Evolutionary conservation across 2,329 filamentous ascomycete genomes (phyloP), one percentile per base, ranked within the genome.

Genomic region (Chrysosporium keratinophilum): DNA sequence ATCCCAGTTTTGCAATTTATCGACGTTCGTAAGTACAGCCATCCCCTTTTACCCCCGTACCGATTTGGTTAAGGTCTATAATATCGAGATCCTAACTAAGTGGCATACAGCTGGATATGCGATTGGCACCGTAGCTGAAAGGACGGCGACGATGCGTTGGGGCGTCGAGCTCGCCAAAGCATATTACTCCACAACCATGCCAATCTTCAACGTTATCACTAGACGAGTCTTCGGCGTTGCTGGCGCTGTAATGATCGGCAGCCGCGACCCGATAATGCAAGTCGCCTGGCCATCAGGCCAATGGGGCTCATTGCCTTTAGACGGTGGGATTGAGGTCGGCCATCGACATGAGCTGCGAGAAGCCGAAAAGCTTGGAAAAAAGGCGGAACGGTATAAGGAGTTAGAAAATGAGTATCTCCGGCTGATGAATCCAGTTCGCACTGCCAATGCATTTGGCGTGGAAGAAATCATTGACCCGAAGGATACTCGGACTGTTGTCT

Each of bases 381-480:
- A 77, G 57, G 74, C 72, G 15, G 72, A 72, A 57, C 64, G 74
- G 41, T 83, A 82, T 58, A 69, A 72, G 40, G 76, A 81, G 60
- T 59, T 84, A 33, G 77, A 83, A 43, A 74, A 78, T 20, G 79
- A 82, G 63, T 84, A 84, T 63, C 67, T 72, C 35, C 69, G 80
- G 19, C 61, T 84, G 58, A 83, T 83, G 78, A 84, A 83, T 58
- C 81, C 81, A 0, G 78, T 84, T 1, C 68, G 81, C 14, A 83
- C 80, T 3, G 81, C 81, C 11, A 82, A 83, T 66, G 74, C 76
- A 10, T 84, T 84, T 65, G 78, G 78, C 0, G 72, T 83, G 0
- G 80, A 83, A 65, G 81, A 84, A 64, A 83, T 84, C 44, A 78
- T 84, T 40, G 81, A 84, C 66, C 81, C 80, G 3, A 78, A 77